Evolutionary conservation across 345 rosid species (phyloP).

Genomic region (Eucalyptus marginata): DNA sequence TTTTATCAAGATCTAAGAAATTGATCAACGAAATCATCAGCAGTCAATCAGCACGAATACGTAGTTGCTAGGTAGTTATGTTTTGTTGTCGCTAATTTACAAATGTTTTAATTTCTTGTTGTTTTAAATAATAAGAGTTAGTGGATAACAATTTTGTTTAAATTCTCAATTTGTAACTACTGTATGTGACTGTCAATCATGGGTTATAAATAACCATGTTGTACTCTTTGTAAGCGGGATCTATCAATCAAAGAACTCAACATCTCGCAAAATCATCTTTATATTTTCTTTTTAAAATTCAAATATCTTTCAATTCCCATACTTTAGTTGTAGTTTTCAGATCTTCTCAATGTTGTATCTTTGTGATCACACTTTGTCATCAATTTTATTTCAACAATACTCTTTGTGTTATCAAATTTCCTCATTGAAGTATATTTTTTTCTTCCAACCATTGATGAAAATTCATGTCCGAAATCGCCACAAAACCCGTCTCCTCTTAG

Average conservation of each 20-base stretch:
- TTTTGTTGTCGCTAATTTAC: too few species aligned
- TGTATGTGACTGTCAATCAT: rapidly evolving
- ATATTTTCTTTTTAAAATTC: too few species aligned
- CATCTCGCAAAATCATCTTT: rapidly evolving
- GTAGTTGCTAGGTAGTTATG: not conserved
- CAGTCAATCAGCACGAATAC: rapidly evolving
- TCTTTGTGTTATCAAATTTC: not conserved
- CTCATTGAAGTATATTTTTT: too few species aligned
- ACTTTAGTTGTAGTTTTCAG: not conserved
- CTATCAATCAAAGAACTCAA: not conserved
- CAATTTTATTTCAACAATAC: not conserved
- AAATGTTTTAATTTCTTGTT: too few species aligned
- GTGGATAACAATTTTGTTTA: not conserved
- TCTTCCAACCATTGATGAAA: rapidly evolving
- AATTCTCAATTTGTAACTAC: rapidly evolving
- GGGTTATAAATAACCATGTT: too few species aligned
- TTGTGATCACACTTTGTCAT: too few species aligned
- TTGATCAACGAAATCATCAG: rapidly evolving
- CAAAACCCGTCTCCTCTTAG: rapidly evolving
- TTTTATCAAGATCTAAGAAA: not conserved
- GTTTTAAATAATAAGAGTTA: too few species aligned
- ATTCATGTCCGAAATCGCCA: rapidly evolving
- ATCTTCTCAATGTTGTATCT: rapidly evolving
- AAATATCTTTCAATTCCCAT: not conserved
- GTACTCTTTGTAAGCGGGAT: too few species aligned